Percentiles rank a stretch among this genome's conserved stretches.
phyloP scores from a whole-genome alignment of 2,329 filamentous ascomycete species.

The Apiospora saccharicola region DNA sequence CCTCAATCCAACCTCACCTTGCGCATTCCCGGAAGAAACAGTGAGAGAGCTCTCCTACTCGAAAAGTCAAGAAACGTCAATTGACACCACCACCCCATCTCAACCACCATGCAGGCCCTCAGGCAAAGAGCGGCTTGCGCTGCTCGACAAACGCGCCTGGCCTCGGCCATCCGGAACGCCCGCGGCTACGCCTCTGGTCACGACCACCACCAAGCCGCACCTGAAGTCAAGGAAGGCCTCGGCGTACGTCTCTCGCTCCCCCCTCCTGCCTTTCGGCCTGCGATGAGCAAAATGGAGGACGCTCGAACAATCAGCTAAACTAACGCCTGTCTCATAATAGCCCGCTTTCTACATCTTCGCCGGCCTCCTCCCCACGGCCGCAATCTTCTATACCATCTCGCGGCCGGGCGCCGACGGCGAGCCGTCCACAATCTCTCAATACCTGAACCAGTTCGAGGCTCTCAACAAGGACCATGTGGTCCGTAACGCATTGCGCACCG shows the following conservation, averaged over 20 bases:
- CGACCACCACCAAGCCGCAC: conserved; percentile 51
- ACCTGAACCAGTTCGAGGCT: conserved; percentile 56
- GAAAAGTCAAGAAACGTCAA: conserved; percentile 17
- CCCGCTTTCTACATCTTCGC: conserved; percentile 56
- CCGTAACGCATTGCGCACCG: conserved; percentile 61
- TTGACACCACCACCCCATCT: conserved; percentile 19
- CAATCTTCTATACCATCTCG: conserved; percentile 57
- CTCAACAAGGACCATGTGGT: conserved; percentile 58
- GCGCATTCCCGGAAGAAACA: conserved; percentile 7
- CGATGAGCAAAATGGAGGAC: not conserved
- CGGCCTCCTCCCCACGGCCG: conserved; percentile 52
- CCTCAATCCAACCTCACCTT: conserved; percentile 12
- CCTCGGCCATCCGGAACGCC: conserved; percentile 43
- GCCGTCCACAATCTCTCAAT: conserved; percentile 53
- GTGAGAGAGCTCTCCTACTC: conserved; percentile 3
- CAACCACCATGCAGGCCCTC: conserved; percentile 42
- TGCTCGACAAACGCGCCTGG: conserved; percentile 46
- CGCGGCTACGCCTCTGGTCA: conserved; percentile 64
- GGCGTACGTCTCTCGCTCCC: conserved; percentile 56
- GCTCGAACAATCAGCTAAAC: not conserved
- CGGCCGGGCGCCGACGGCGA: conserved; percentile 59
- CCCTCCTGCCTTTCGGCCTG: not conserved
- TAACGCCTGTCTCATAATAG: conserved; percentile 42
- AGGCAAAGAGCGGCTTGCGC: conserved; percentile 54
- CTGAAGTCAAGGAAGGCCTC: conserved; percentile 58